Percentiles rank a stretch among this genome's conserved stretches.
These are phyloP conservation scores for Saccharomycopsis oosterbeekiorum DNA, from an alignment of 805 yeast species.

Conservation along the genomic window DNA sequence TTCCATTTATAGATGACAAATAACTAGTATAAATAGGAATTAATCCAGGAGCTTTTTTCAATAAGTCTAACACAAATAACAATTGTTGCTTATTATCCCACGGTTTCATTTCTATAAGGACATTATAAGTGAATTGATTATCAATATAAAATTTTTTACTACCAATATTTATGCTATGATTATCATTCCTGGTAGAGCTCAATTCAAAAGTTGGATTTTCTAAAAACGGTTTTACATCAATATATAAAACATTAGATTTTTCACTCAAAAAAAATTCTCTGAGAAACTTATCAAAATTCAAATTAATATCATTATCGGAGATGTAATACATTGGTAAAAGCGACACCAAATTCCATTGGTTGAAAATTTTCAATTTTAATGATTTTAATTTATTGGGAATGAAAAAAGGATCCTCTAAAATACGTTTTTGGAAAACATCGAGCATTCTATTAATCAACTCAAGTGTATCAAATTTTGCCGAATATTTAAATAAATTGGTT, in stretches of 20 bases:
- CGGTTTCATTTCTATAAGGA: conserved; percentile 62
- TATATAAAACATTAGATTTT: conserved; percentile 35
- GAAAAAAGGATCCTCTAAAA: conserved; percentile 51
- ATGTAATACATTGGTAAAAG: conserved; percentile 43
- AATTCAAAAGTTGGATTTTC: conserved; percentile 20
- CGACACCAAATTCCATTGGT: conserved; percentile 61
- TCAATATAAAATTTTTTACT: conserved; percentile 46
- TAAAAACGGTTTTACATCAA: conserved; percentile 46
- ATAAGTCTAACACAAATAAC: conserved; percentile 39
- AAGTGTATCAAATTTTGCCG: conserved; percentile 44
- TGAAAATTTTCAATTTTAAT: conserved; percentile 65
- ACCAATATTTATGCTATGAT: conserved; percentile 38
- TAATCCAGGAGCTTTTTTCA: conserved; percentile 54
- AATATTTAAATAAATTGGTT: conserved; percentile 57
- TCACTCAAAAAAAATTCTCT: conserved; percentile 39
- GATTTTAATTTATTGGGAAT: conserved; percentile 45
- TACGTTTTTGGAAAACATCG: conserved; percentile 36
- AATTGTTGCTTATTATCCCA: conserved; percentile 67
- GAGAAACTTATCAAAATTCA: conserved; percentile 38
- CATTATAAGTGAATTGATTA: conserved; percentile 56
- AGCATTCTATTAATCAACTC: conserved; percentile 34
- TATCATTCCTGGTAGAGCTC: conserved; percentile 22
- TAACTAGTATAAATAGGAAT: conserved; percentile 59
- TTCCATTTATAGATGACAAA: conserved; percentile 53
- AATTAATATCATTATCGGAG: conserved; percentile 28